phyloP scores from a whole-genome alignment of 495 filamentous ascomycete genomes.

The Talaromyces proteolyticus region DNA sequence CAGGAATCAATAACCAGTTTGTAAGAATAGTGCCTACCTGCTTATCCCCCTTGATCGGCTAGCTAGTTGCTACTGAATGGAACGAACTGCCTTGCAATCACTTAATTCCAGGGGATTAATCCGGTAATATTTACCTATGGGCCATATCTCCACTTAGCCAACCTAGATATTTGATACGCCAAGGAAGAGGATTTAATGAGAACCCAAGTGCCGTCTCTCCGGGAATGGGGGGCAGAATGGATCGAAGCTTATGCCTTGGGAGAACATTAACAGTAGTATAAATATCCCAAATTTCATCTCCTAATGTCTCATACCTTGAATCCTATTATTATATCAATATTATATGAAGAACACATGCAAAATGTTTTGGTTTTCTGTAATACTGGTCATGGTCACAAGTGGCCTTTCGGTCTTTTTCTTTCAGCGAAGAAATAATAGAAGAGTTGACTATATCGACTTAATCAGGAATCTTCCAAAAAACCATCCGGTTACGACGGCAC shows the following conservation, averaged over 20 bases:
- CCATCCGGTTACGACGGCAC: not conserved
- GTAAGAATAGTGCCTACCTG: not conserved
- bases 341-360: not conserved
- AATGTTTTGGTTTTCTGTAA: not conserved
- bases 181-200: not conserved
- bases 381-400: not conserved
- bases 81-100: not conserved
- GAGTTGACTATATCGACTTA: not conserved
- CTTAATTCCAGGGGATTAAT: not conserved
- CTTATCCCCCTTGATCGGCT: not conserved
- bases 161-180: not conserved
- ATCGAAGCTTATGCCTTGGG: not conserved
- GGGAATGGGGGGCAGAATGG: not conserved
- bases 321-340: not conserved
- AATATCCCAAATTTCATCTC: not conserved
- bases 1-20: not conserved
- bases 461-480: not conserved
- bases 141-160: not conserved
- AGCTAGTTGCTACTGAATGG: not conserved
- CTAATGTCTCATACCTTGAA: not conserved
- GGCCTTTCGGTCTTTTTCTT: not conserved
- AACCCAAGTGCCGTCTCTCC: not conserved
- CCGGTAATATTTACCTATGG: not conserved
- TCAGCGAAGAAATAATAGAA: not conserved
- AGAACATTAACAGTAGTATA: not conserved